Evolutionary conservation across 192 early-diverging fungal genomes (phyloP).

Genomic region (Gonapodya sp.): DNA sequence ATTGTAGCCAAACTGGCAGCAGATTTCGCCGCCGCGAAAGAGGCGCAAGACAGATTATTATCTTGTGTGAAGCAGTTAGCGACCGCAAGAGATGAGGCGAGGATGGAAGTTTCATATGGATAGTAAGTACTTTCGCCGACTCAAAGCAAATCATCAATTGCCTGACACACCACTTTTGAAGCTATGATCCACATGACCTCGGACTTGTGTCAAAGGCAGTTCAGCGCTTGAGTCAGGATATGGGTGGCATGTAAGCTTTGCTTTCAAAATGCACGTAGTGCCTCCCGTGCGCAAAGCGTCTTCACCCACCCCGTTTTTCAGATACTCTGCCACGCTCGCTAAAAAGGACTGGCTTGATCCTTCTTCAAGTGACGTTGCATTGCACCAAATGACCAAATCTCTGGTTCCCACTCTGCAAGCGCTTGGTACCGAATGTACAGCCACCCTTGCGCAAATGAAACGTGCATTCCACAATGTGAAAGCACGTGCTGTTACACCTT

Average conservation of each 20-base stretch:
- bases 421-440: neutral
- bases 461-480: neutral
- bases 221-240: neutral
- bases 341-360: no score
- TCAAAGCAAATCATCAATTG: neutral
- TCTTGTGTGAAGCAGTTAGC: neutral
- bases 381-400: neutral
- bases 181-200: neutral
- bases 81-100: neutral
- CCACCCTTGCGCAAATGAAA: neutral
- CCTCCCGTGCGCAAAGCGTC: neutral
- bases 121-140: neutral
- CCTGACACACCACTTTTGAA: neutral
- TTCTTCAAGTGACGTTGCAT: no score
- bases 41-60: neutral
- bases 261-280: neutral
- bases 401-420: neutral
- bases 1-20: no score
- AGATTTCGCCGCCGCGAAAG: neutral
- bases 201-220: neutral
- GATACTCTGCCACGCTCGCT: neutral
- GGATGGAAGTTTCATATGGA: neutral
- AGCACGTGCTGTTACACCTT: neutral
- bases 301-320: neutral
- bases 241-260: neutral